These are phyloP conservation scores for Penicillium arizonense DNA, from an alignment of 495 filamentous ascomycete genomes.

Conservation along the genomic window DNA sequence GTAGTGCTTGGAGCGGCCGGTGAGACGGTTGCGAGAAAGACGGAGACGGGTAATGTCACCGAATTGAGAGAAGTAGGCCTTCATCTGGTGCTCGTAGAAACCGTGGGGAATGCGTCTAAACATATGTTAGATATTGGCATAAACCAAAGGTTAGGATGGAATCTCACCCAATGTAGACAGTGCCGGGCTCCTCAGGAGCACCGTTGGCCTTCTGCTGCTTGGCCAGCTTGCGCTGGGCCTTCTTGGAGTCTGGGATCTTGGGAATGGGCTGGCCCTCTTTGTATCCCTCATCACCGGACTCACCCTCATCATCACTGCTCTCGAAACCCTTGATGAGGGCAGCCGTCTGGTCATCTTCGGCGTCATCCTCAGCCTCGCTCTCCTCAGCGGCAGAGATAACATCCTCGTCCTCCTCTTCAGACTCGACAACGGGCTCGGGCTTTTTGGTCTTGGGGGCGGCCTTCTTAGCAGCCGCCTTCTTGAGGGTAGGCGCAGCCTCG, in stretches of 20 bases:
- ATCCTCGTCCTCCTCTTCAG: conserved; percentile 18
- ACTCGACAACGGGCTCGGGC: conserved; percentile 23
- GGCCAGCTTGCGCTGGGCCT: conserved; percentile 57
- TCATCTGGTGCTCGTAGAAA: conserved; percentile 97
- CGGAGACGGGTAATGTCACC: conserved; percentile 78
- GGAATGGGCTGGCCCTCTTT: conserved; percentile 58
- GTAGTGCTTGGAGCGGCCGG: conserved; percentile 84
- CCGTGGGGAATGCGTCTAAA: conserved; percentile 78
- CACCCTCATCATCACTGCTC: conserved; percentile 67
- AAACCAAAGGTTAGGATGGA: background rate
- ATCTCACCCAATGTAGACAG: conserved; percentile 76
- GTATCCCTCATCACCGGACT: conserved; percentile 51
- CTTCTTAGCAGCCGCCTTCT: conserved; percentile 36
- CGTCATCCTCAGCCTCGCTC: conserved; percentile 35
- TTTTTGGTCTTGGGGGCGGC: conserved; percentile 22
- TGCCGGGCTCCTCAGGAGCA: conserved; percentile 59
- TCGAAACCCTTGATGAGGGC: conserved; percentile 77
- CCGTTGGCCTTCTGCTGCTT: conserved; percentile 47
- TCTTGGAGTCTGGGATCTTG: conserved; percentile 59
- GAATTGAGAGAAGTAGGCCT: conserved; percentile 92
- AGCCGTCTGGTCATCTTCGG: conserved; percentile 64
- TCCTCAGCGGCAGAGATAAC: conserved; percentile 23
- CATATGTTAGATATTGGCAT: conserved; percentile 15
- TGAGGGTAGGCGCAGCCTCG: conserved; percentile 20
- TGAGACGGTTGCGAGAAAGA: conserved; percentile 86